These are phyloP conservation scores for Exutisphaerella laricina DNA, from an alignment of 2,329 filamentous ascomycete genomes.

Conservation along the genomic window DNA sequence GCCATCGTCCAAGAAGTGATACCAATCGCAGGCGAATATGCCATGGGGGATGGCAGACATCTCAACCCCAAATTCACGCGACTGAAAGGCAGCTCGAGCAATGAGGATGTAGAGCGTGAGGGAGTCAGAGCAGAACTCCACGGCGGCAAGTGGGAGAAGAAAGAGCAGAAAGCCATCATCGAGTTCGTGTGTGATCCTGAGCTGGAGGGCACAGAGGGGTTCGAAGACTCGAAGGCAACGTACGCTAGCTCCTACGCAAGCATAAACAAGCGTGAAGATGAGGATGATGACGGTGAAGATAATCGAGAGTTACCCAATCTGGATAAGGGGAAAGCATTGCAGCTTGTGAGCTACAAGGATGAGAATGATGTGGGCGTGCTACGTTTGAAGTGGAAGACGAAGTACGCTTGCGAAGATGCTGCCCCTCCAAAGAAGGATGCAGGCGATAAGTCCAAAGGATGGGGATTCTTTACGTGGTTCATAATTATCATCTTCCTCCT, in stretches of 20 bases:
- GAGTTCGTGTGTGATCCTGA: conserved; percentile 77
- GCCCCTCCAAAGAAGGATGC: conserved; percentile 42
- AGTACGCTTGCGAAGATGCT: conserved; percentile 69
- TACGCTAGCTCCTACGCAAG: conserved; percentile 44
- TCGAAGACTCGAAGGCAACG: conserved; percentile 56
- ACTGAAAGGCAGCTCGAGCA: conserved; percentile 59
- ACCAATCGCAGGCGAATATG: conserved; percentile 69
- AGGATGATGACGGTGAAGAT: conserved; percentile 32
- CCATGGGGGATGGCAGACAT: conserved; percentile 50
- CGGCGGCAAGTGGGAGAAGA: conserved; percentile 51
- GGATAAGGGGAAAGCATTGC: conserved; percentile 58
- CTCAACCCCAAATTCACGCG: conserved; percentile 63
- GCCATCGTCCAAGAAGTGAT: conserved; percentile 54
- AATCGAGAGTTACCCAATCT: conserved; percentile 36
- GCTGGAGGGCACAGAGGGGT: conserved; percentile 65
- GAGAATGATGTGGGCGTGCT: conserved; percentile 58
- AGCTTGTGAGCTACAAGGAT: conserved; percentile 69
- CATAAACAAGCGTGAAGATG: conserved; percentile 40
- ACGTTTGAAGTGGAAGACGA: conserved; percentile 77
- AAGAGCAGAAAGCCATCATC: conserved; percentile 68
- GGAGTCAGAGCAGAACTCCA: conserved; percentile 66
- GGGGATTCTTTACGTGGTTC: conserved; percentile 98
- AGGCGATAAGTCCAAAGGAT: conserved; percentile 51
- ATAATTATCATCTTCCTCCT: conserved; percentile 83
- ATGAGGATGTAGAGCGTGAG: conserved; percentile 61